These are phyloP conservation scores for Lyophyllum semitale DNA, from an alignment of 768 basidiomycete genomes.

Conservation along the genomic window DNA sequence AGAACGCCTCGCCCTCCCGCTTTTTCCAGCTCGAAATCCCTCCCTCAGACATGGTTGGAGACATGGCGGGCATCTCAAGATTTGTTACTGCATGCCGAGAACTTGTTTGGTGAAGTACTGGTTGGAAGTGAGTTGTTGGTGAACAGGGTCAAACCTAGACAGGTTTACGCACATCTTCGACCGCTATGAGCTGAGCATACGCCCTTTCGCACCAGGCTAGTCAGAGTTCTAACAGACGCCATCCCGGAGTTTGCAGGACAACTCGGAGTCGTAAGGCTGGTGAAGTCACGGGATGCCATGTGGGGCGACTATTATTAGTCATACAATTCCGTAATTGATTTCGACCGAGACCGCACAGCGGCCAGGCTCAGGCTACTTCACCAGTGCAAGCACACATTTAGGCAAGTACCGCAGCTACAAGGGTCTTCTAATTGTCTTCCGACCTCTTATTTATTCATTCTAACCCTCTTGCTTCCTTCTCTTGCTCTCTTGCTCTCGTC, in stretches of 20 bases:
- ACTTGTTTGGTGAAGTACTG: conserved; percentile 58
- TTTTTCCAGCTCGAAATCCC: conserved; percentile 92
- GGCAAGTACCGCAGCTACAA: neutral
- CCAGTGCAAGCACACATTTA: neutral
- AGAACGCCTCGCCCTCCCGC: conserved; percentile 78
- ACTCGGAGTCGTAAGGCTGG: neutral
- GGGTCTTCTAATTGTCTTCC: neutral
- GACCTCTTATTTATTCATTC: conserved; percentile 16
- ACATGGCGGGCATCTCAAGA: conserved; percentile 95
- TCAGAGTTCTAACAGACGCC: conserved; percentile 19
- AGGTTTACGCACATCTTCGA: conserved; percentile 15
- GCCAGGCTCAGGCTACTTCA: neutral
- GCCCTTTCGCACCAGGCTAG: conserved; percentile 8
- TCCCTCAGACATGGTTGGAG: conserved; percentile 95
- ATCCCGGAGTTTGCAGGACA: conserved; percentile 16
- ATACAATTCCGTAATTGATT: conserved; percentile 7
- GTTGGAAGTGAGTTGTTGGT: conserved; percentile 2
- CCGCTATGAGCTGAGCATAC: conserved; percentile 1
- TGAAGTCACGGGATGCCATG: conserved; percentile 14
- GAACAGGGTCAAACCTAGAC: neutral
- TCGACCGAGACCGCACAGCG: neutral
- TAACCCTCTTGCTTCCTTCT: neutral
- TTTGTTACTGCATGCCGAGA: conserved; percentile 64
- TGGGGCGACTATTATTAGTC: conserved; percentile 11
- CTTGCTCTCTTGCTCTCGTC: neutral